A percentile compares a stretch with the other conserved stretches of the same genome.
Conservation (phyloP, 2,329 filamentous ascomycete species). For the Emergomyces orientalis region DNA sequence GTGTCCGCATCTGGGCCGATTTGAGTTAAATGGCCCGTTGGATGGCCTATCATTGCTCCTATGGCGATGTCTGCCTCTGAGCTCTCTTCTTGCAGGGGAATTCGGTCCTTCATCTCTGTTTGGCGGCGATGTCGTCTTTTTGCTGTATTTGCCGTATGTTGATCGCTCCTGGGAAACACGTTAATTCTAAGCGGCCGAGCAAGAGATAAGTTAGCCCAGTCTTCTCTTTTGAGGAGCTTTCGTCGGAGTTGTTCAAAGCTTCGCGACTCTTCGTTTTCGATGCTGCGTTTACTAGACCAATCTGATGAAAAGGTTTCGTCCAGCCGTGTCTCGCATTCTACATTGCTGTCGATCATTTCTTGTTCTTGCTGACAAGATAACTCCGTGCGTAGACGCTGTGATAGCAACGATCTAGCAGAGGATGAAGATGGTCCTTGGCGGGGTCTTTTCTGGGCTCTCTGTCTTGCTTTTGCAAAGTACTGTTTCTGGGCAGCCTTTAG, state of each 20-base stretch:
- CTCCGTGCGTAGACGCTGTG: not conserved
- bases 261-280: not conserved
- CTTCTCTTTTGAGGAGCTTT: constrained; percentile 26
- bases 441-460: constrained; percentile 15
- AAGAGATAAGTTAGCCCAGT: constrained; percentile 32
- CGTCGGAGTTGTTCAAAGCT: constrained; percentile 24
- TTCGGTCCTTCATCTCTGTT: not conserved
- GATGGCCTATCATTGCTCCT: not conserved
- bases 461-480: constrained; percentile 27
- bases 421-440: constrained; percentile 7
- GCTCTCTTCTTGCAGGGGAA: constrained; percentile 7
- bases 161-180: not conserved
- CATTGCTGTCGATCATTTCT: not conserved
- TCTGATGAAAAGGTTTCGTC: not conserved
- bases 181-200: constrained; percentile 24
- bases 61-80: constrained; percentile 11
- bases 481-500: constrained; percentile 24
- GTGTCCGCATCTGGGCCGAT: not conserved
- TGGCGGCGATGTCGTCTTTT: constrained; percentile 20
- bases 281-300: not conserved
- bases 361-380: not conserved
- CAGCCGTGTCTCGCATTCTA: not conserved
- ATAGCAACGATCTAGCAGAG: not conserved
- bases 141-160: constrained; percentile 15
- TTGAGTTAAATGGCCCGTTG: not conserved